A percentile compares a stretch with the other conserved stretches of the same genome.
Conservation (phyloP, 306 rosid species). For the Hippophae gyantsensis region DNA sequence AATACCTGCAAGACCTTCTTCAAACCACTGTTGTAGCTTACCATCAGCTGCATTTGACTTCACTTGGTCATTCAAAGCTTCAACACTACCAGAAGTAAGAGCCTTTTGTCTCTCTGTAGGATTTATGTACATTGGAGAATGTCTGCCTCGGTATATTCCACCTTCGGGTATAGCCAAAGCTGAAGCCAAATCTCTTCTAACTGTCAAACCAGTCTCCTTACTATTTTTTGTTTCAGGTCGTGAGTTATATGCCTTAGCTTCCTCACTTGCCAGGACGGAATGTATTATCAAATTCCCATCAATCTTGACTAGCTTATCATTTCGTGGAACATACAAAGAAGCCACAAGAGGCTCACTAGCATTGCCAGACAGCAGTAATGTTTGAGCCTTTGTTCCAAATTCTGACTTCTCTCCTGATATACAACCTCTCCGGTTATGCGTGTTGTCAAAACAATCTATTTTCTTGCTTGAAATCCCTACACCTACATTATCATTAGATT, state of each 20-base stretch:
- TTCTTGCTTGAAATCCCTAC: slow-evolving; percentile 33
- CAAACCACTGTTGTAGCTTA: slow-evolving; percentile 91
- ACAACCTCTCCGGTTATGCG: slow-evolving; percentile 30
- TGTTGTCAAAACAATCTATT: slow-evolving; percentile 25
- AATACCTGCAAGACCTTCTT: slow-evolving; percentile 93
- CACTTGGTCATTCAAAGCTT: slow-evolving; percentile 42
- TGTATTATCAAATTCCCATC: slow-evolving; percentile 94
- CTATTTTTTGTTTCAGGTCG: slow-evolving; percentile 29
- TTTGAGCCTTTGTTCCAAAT: slow-evolving; percentile 15
- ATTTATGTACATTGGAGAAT: slow-evolving; percentile 41
- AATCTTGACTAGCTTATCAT: slow-evolving; percentile 84
- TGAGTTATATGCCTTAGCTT: slow-evolving; percentile 56
- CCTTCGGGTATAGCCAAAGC: slow-evolving; percentile 68
- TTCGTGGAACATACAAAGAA: slow-evolving; percentile 91
- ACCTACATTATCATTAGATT: slow-evolving; percentile 34
- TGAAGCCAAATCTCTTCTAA: slow-evolving; percentile 42
- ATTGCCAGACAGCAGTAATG: slow-evolving; percentile 30
- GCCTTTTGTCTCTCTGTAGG: slow-evolving; percentile 52
- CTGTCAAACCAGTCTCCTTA: slow-evolving; percentile 55
- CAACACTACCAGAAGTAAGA: slow-evolving; percentile 48
- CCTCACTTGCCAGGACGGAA: slow-evolving; percentile 89
- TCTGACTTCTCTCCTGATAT: slow-evolving; percentile 24
- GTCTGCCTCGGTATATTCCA: slow-evolving; percentile 53
- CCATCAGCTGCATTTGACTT: slow-evolving; percentile 72
- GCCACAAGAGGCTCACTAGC: slow-evolving; percentile 81